Conservation (phyloP, 2,329 filamentous ascomycete genomes). For the Microdochium paspali region DNA sequence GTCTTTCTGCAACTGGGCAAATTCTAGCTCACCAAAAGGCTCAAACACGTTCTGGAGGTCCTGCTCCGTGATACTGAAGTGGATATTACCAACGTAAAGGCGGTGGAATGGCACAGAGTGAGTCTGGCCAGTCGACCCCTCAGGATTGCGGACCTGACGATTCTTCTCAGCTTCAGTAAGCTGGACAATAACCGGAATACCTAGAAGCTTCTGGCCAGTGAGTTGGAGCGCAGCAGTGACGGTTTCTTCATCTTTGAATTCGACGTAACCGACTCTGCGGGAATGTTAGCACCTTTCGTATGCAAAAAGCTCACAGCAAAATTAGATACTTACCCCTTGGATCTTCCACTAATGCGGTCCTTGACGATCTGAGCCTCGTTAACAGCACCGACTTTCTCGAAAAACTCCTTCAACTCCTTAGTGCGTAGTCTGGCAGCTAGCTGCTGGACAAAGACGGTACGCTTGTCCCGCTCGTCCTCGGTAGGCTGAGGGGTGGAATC, state of each 20-base stretch:
- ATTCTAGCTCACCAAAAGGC: constrained; percentile 94
- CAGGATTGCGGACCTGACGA: constrained; percentile 80
- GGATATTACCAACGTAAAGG: constrained; percentile 97
- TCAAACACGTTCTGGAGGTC: constrained; percentile 95
- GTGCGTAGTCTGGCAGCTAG: constrained; percentile 88
- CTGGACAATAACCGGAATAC: constrained; percentile 97
- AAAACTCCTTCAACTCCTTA: constrained; percentile 88
- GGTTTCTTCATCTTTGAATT: constrained; percentile 94
- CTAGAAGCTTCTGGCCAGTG: constrained; percentile 96
- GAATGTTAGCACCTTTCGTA: constrained; percentile 23
- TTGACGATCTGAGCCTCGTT: constrained; percentile 98
- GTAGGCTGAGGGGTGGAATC: constrained; percentile 64
- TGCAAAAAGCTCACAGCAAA: not conserved
- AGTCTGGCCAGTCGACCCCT: constrained; percentile 57
- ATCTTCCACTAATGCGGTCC: constrained; percentile 90
- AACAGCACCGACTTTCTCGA: constrained; percentile 88
- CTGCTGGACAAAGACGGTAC: constrained; percentile 97
- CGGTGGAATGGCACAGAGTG: constrained; percentile 93
- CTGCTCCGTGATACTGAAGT: constrained; percentile 97
- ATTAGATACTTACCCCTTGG: constrained; percentile 69
- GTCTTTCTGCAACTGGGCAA: constrained; percentile 95
- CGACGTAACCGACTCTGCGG: constrained; percentile 90
- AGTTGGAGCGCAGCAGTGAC: constrained; percentile 91
- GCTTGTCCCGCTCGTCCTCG: constrained; percentile 91
- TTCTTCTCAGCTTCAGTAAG: constrained; percentile 99